Evolutionary conservation across 1,284 basidiomycete genomes (phyloP).

Genomic region (Trichosporon sp.): DNA sequence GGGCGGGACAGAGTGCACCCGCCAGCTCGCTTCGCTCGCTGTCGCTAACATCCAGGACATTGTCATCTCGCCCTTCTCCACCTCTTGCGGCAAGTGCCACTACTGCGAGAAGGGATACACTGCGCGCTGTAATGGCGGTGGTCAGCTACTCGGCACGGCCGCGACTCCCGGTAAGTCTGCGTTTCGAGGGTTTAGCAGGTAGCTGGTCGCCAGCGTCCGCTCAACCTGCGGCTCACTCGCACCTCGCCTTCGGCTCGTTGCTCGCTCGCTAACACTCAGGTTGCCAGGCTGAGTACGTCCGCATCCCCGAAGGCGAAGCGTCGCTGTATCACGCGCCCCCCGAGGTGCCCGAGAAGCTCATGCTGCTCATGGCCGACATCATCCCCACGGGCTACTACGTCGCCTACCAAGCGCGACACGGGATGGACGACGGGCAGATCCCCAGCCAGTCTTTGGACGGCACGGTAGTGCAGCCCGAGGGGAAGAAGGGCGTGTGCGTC

Average conservation of each 20-base stretch:
- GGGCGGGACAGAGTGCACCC: no score
- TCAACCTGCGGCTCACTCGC: background rate
- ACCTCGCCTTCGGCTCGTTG: background rate
- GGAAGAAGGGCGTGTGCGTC: constrained; percentile 46
- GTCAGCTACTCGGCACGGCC: constrained; percentile 57
- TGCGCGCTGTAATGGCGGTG: constrained; percentile 66
- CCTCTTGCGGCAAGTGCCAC: constrained; percentile 65
- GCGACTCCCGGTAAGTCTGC: constrained; percentile 66
- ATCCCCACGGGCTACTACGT: constrained; percentile 58
- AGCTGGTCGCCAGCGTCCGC: no score
- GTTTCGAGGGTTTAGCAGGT: no score
- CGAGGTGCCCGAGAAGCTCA: constrained; percentile 52
- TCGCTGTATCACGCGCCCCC: constrained; percentile 55
- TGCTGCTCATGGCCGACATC: constrained; percentile 59
- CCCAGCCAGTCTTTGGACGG: constrained; percentile 14
- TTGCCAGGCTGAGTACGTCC: constrained; percentile 78
- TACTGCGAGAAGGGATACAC: constrained; percentile 76
- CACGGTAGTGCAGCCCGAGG: constrained; percentile 28
- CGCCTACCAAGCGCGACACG: constrained; percentile 53
- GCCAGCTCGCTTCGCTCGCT: background rate
- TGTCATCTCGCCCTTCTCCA: constrained; percentile 84
- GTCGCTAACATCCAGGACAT: constrained; percentile 59
- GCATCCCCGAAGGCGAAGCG: constrained; percentile 64
- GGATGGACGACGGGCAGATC: constrained; percentile 41
- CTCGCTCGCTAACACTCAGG: background rate